Evolutionary conservation across 2,329 filamentous ascomycete species (phyloP).

Genomic region (Clonostachys sp.): DNA sequence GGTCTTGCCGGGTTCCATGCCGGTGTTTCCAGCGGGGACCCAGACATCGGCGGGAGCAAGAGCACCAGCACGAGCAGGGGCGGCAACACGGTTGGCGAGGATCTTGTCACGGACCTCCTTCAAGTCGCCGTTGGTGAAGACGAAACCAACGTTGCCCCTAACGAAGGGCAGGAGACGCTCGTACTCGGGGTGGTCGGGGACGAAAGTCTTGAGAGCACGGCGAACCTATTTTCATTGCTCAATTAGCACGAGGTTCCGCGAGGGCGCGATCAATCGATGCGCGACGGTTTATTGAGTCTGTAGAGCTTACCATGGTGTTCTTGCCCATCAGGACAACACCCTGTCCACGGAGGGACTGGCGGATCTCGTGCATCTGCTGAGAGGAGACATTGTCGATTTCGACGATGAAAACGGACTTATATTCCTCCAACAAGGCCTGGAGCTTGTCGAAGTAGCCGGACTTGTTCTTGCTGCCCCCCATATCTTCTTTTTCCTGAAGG

Average conservation of each 20-base stretch:
- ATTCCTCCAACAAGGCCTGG: slow-evolving; percentile 93
- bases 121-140: slow-evolving; percentile 98
- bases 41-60: slow-evolving; percentile 90
- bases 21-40: slow-evolving; percentile 97
- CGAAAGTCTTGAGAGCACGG: slow-evolving; percentile 94
- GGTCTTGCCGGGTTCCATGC: slow-evolving; percentile 99
- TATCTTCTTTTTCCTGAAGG: slow-evolving; percentile 92
- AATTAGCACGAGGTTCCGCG: slow-evolving; percentile 4
- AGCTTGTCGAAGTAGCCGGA: slow-evolving; percentile 99
- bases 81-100: slow-evolving; percentile 93
- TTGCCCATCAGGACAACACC: slow-evolving; percentile 99
- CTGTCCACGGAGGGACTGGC: slow-evolving; percentile 81
- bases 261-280: slow-evolving; percentile 13
- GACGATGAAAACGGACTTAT: slow-evolving; percentile 97
- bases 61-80: slow-evolving; percentile 96
- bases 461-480: slow-evolving; percentile 96
- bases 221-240: slow-evolving; percentile 58
- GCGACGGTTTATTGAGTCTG: not conserved
- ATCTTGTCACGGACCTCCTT: slow-evolving; percentile 93
- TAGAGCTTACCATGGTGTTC: slow-evolving; percentile 92
- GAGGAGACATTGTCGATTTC: slow-evolving; percentile 99
- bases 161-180: slow-evolving; percentile 95
- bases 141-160: slow-evolving; percentile 97
- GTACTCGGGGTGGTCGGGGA: slow-evolving; percentile 89
- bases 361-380: slow-evolving; percentile 99